Evolutionary conservation across 192 early-diverging fungal genomes (phyloP), one percentile per base, ranked within the genome.

Genomic region (Chytriomyces confervae): DNA sequence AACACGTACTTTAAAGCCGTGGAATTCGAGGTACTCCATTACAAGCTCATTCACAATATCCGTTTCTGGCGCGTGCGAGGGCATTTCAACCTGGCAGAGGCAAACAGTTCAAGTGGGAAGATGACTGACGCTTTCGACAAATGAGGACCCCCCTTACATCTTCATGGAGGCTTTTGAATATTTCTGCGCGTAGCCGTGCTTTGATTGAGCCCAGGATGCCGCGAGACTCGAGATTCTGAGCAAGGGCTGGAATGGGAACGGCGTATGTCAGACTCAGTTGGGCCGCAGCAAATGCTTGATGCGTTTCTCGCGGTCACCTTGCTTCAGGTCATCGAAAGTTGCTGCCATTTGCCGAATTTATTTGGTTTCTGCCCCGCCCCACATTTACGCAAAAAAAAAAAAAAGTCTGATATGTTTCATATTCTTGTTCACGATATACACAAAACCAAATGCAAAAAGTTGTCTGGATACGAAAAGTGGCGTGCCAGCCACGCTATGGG

Each of bases 391-490:
- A 4, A 36, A 36, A 36, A 36, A 3, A 36, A 4, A 36, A 36
- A 36, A 36, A 2, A 36, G 36, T 36, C 36, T 36, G 36, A 36
- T 36, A 36, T 36, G 36, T 36, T 36, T 36, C 36, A 1, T 36
- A 2, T 57, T 57, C 53, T 57, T 20, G 13, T n/a, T 13, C 16
- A n/a, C 53, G 16, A 57, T 20, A 5, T 57, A 57, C 29, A n/a
- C 66, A 68, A 68, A 72, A 94, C 93, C 74, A 95, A 79, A 79
- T 95, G 94, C 72, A 95, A 80, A 81, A 95, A 95, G 80, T 91
- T 92, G 82, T 95, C 94, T 6, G 91, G 87, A 80, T 93, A 94
- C 24, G 89, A 89, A 50, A 93, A 81, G 78, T 94, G 92, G 44
- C 89, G 86, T 48, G 90, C 89, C 23, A 94, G 89, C 94, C 93